Evolutionary conservation across 2,329 filamentous ascomycete genomes (phyloP), one percentile per base, ranked within the genome.

Genomic region (Penicillium sp.): DNA sequence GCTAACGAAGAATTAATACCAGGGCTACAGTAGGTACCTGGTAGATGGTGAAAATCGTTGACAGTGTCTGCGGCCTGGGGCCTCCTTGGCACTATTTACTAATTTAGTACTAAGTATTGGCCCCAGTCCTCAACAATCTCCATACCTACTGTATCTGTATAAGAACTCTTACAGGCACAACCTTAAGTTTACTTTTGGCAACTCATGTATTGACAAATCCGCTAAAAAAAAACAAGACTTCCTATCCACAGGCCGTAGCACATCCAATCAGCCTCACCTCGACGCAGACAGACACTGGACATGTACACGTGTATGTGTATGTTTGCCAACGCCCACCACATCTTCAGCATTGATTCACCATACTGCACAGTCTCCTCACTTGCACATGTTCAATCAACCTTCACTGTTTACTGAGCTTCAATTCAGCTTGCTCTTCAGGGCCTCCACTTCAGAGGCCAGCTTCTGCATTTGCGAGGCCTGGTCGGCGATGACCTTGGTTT

Each of bases 391-490:
- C 28, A 57, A 25, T 25, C 42, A 45, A 15, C 41, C 22, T n/a
- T 41, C 22, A 28, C 22, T 25, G 50, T 55, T 38, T 12, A 49
- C 4, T 38, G 42, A 8, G 38, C 54, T 71, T 71, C 22, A 77
- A 58, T 84, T 85, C 60, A 93, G 83, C 75, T 87, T 90, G 76
- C 86, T 86, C 84, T 96, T 96, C 67, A 97, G 82, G 15, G 85
- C 84, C 72, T 95, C 91, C 14, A 96, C 88, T 75, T 96, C 91
- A 34, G 81, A 77, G 2, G 90, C 85, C 50, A 96, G 79, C 31
- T 83, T 81, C 52, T 83, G 83, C 67, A 96, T 92, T 75, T 92
- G 88, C 71, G 90, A 84, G 52, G 85, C 90, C 78, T 96, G 90
- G n/a, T 85, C 82, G 62, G 82, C 86, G 71, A 96, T 90, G 65